phyloP scores from a whole-genome alignment of 805 yeast genomes.

The Suhomyces sp. region DNA sequence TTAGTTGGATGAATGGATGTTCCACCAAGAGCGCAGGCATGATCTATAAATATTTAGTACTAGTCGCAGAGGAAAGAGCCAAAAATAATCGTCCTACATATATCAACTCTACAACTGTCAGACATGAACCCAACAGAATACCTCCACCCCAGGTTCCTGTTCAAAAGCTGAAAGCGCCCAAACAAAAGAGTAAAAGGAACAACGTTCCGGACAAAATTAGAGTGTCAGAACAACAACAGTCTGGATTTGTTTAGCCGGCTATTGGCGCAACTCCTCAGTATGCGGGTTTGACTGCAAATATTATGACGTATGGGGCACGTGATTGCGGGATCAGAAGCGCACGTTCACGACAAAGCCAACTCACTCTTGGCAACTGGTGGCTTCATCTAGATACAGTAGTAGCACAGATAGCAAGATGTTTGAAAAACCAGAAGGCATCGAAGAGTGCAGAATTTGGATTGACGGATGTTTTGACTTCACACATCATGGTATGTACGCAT shows the following conservation, averaged over 20 bases:
- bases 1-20: conserved; percentile 80
- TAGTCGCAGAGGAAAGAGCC: conserved; percentile 12
- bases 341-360: not conserved
- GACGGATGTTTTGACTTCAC: conserved; percentile 98
- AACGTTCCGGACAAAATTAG: not conserved
- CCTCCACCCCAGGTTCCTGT: not conserved
- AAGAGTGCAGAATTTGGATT: conserved; percentile 71
- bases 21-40: conserved; percentile 87
- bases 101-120: conserved; percentile 1
- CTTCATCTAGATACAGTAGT: not conserved
- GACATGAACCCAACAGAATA: not conserved
- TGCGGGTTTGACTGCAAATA: not conserved
- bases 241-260: conserved; percentile 4
- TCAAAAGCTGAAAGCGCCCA: not conserved
- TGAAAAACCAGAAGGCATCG: conserved; percentile 42
- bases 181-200: not conserved
- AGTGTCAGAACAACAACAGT: conserved; percentile 4
- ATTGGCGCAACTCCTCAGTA: not conserved
- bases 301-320: not conserved
- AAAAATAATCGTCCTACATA: conserved; percentile 8
- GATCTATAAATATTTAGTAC: conserved; percentile 43
- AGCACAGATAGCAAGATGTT: conserved; percentile 23
- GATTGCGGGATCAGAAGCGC: not conserved
- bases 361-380: not conserved
- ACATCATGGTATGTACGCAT: conserved; percentile 69